Percentiles rank a stretch among this genome's conserved stretches.
These are phyloP conservation scores for Coniophora puteana DNA, from an alignment of 1,284 basidiomycete genomes.

Conservation along the genomic window DNA sequence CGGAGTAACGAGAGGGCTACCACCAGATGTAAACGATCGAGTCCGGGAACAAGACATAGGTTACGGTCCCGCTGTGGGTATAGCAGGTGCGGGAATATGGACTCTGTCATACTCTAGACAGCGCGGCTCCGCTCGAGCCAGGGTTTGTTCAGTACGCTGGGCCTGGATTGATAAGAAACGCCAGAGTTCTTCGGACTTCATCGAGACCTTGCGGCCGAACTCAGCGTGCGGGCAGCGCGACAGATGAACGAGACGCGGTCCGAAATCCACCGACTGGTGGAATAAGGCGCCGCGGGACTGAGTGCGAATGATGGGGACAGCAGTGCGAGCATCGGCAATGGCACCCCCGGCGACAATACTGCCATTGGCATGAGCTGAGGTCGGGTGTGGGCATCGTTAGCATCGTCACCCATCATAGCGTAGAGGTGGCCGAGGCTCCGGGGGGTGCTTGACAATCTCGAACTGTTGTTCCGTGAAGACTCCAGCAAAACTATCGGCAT, in stretches of 20 bases:
- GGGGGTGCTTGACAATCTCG: conserved; percentile 80
- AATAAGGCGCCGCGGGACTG: conserved; percentile 87
- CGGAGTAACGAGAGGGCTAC: neutral
- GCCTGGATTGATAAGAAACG: conserved; percentile 85
- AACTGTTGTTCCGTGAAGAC: conserved; percentile 91
- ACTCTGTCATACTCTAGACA: no score
- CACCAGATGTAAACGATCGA: conserved; percentile 14
- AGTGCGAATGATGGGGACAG: conserved; percentile 81
- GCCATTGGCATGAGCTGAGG: conserved; percentile 83
- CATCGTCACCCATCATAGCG: conserved; percentile 86
- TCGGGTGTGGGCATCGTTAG: conserved; percentile 82
- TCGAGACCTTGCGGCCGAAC: conserved; percentile 75
- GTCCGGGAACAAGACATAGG: conserved; percentile 8
- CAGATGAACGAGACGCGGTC: conserved; percentile 90
- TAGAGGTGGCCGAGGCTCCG: conserved; percentile 75
- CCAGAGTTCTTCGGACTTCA: conserved; percentile 81
- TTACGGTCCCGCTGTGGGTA: conserved; percentile 18
- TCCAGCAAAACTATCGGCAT: conserved; percentile 79
- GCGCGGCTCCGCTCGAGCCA: conserved; percentile 77
- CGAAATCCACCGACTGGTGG: conserved; percentile 91
- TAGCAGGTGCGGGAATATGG: no score
- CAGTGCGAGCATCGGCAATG: conserved; percentile 80
- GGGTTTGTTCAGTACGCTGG: conserved; percentile 66
- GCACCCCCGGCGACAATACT: conserved; percentile 89
- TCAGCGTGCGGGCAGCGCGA: conserved; percentile 83